Evolutionary conservation across 129 eudicot species (phyloP), one percentile per base, ranked within the genome.

Genomic region (Deinandra increscens): DNA sequence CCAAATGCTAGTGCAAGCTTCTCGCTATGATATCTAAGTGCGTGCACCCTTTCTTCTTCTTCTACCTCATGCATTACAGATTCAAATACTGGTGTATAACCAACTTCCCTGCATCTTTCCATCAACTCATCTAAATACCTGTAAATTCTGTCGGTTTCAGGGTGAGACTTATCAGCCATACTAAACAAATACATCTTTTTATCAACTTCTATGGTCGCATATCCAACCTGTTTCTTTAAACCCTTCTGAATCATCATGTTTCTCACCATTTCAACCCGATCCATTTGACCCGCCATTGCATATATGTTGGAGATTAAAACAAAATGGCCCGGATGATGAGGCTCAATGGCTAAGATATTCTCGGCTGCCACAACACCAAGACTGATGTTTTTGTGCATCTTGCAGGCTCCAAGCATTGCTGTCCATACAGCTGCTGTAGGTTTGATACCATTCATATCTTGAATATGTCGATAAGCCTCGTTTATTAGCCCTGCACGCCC

Each of bases 341-440:
- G 94, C 60, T 84, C 89, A 3, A 60, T 59, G 3, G 79, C 70
- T 77, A 87, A 77, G 44, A 87, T 85, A 68, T 84, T 66, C 55
- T 87, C 89, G 0, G 85, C 89, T 17, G 70, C 94, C 56, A 76
- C 49, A 60, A 78, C 78, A 38, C 89, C 94, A 71, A 87, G 75
- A 58, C 75, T 79, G 9, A 81, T 53, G 5, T 84, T 87, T 68
- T 74, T 81, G 53, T 87, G 89, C 87, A 84, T 79, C 71, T 84
- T 87, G 80, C 94, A 87, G 29, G 89, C 89, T 58, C 89, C 89
- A 9, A 87, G 85, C 83, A 87, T 33, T 34, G 94, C 89, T 9
- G 89, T 87, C 89, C 89, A 87, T 6, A 84, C 60, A 31, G 89
- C 83, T 23, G 87, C 68, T 34, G 75, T 61, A 9, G 80, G 82